These are phyloP conservation scores for Prosopis cineraria DNA, from an alignment of 306 rosid genomes.

Conservation along the genomic window DNA sequence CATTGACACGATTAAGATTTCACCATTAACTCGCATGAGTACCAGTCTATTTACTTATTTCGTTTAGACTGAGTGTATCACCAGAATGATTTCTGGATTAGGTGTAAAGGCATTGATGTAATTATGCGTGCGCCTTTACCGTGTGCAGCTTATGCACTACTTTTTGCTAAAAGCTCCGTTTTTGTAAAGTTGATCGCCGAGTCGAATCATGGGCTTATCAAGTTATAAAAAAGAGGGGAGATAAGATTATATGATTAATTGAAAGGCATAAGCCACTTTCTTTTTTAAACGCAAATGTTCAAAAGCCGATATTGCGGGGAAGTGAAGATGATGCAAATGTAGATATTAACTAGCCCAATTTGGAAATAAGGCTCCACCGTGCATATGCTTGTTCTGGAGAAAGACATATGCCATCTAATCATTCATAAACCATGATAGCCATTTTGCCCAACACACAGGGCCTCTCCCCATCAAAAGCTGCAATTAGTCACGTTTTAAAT, in stretches of 20 bases:
- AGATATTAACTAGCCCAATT: not conserved
- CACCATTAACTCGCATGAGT: no score
- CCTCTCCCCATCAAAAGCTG: not conserved
- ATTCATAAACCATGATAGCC: not conserved
- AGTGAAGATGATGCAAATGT: not conserved
- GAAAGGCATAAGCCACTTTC: constrained; percentile 12
- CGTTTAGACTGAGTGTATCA: no score
- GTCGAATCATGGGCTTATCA: no score
- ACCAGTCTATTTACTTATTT: no score
- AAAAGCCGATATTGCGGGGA: constrained; percentile 17
- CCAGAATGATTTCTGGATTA: no score
- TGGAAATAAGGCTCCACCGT: not conserved
- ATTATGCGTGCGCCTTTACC: no score
- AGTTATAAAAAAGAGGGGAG: not conserved
- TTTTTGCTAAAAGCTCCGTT: not conserved
- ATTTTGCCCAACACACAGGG: not conserved
- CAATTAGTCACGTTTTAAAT: not conserved
- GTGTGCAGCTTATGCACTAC: not conserved
- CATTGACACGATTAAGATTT: not conserved
- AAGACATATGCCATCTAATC: not conserved
- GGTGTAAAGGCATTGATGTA: not conserved
- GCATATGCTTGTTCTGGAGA: not conserved
- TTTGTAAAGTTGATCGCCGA: not conserved
- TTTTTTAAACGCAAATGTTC: not conserved
- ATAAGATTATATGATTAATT: no score